Conservation (phyloP, 2,329 filamentous ascomycete genomes). For the Alternaria incomplexa region DNA sequence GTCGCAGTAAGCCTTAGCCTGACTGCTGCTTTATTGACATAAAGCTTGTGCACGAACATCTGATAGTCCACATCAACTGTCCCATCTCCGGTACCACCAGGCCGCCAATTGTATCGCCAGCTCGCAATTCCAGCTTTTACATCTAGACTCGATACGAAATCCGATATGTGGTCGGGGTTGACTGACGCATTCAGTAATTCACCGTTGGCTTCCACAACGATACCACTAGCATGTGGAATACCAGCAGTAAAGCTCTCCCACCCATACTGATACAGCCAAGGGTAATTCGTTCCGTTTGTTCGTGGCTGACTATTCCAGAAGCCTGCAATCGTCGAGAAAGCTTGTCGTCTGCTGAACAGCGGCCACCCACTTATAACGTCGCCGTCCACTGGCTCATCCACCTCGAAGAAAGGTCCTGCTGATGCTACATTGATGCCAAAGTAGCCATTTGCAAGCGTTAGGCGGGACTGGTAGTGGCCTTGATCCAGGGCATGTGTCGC, state of each 20-base stretch:
- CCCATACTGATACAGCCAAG: conserved; percentile 72
- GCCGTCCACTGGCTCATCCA: conserved; percentile 57
- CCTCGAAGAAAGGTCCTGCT: conserved; percentile 67
- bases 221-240: conserved; percentile 70
- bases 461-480: conserved; percentile 66
- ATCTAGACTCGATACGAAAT: conserved; percentile 67
- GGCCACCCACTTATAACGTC: conserved; percentile 71
- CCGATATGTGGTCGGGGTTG: conserved; percentile 62
- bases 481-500: conserved; percentile 61
- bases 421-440: conserved; percentile 68
- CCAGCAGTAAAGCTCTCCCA: conserved; percentile 74
- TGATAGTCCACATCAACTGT: conserved; percentile 67
- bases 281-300: conserved; percentile 68
- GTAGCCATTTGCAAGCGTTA: conserved; percentile 64
- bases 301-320: conserved; percentile 68
- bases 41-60: conserved; percentile 69
- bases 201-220: conserved; percentile 63
- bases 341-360: conserved; percentile 66
- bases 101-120: conserved; percentile 73
- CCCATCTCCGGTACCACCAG: conserved; percentile 49
- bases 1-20: conserved; percentile 65
- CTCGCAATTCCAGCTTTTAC: conserved; percentile 67
- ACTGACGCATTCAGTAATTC: conserved; percentile 67
- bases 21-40: conserved; percentile 67
- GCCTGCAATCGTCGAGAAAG: conserved; percentile 71